Evolutionary conservation across 441 rosid species (phyloP).

Genomic region (Eruca vesicaria): DNA sequence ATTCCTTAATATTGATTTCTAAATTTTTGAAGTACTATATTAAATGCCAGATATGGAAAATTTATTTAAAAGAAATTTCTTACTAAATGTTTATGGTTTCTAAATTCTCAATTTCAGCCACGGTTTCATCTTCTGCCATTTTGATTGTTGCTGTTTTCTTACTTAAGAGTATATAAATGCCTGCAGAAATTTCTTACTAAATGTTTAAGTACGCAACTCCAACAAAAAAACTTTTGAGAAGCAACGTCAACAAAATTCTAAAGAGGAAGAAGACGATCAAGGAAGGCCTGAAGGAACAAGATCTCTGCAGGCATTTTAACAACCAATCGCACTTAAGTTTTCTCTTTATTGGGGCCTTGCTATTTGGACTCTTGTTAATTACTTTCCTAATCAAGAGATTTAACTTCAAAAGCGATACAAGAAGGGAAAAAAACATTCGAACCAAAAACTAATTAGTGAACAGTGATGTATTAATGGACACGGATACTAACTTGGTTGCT

Average conservation of each 20-base stretch:
- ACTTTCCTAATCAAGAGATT: neutral
- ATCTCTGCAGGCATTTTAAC: constrained; percentile 19
- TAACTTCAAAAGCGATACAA: neutral
- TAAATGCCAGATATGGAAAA: too few relatives aligned
- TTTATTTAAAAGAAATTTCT: too few relatives aligned
- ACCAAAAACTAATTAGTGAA: neutral
- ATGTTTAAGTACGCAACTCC: constrained; percentile 7
- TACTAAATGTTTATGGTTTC: too few relatives aligned
- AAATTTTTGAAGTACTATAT: too few relatives aligned
- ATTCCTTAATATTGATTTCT: too few relatives aligned
- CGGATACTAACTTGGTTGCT: constrained; percentile 12
- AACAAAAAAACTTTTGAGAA: constrained; percentile 10
- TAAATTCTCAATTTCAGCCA: too few relatives aligned
- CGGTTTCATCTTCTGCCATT: neutral
- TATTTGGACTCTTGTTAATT: neutral
- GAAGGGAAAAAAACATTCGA: neutral
- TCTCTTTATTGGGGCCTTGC: constrained; percentile 24
- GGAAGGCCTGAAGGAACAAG: constrained; percentile 10
- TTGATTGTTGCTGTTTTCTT: neutral
- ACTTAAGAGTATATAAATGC: too few relatives aligned
- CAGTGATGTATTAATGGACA: constrained; percentile 14
- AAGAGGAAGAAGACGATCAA: constrained; percentile 32
- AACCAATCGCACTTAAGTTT: neutral
- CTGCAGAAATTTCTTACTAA: too few relatives aligned
- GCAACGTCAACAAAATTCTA: constrained; percentile 28